Base-by-base conservation (phyloP, 2,329 filamentous ascomycete genomes). In the Aspergillus pseudonomiae region DNA sequence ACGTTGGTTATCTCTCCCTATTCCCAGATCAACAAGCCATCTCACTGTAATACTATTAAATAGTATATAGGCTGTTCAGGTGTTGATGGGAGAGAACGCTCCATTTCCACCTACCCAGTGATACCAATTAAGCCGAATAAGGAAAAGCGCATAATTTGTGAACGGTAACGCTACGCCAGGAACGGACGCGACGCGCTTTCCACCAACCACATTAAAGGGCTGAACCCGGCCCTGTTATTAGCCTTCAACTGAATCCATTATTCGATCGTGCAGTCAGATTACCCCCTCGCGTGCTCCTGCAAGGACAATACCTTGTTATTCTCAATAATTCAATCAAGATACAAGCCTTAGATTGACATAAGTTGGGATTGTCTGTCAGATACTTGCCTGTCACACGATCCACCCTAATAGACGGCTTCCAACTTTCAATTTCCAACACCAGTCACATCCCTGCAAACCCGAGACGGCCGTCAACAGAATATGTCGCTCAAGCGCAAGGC, bases 401-500 rank as follows among this genome's bases (percentile, higher is more conserved):
- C 24, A 39, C 19, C 14, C 39, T 41, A 39, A 36, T 11, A 16
- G 14, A 41, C 39, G 39, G 39, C 39, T 19, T 41, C 19, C 16
- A 41, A 41, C 7, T 41, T n/a, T 9, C 11, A 30, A n/a, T 52
- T 19, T n/a, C 21, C 12, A 39, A 52, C 32, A 53, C 9, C 36
- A n/a, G 19, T 16, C 34, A 30, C 52, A 50, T 43, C 41, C 24
- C 16, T 57, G 41, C 12, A 26, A n/a, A 3, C 16, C 36, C 16
- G 14, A 32, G 21, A 12, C 26, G 24, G 30, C 55, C 11, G 41
- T n/a, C 41, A 56, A 45, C 26, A 21, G 28, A 63, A 50, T n/a
- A 88, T 88, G 85, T 78, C 80, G 26, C 77, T 84, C 73, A 88
- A 88, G 74, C 85, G 86, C 72, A 88, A 88, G 73, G 84, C 85